These are phyloP conservation scores for Cucumis melo DNA, from an alignment of 306 rosid species.

Conservation along the genomic window DNA sequence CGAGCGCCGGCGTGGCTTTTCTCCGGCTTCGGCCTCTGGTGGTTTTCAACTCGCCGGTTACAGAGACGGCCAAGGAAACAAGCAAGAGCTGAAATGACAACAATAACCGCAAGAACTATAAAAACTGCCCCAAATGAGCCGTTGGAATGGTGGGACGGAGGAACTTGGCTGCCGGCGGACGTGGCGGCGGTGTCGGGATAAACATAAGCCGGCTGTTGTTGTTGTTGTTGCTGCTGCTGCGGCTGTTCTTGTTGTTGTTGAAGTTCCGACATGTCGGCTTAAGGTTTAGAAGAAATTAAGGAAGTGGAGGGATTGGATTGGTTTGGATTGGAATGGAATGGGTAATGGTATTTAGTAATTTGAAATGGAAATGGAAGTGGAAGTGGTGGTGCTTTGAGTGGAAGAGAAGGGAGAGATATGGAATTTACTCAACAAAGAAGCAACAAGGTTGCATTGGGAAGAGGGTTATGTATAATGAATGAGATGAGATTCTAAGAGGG, in stretches of 20 bases:
- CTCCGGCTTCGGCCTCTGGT: slow-evolving; percentile 23
- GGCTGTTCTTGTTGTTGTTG: slow-evolving; percentile 30
- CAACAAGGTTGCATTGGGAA: slow-evolving; percentile 15
- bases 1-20: slow-evolving; percentile 15
- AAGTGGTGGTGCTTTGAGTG: slow-evolving; percentile 47
- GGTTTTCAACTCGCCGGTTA: slow-evolving; percentile 23
- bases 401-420: slow-evolving; percentile 19
- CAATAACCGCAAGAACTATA: slow-evolving; percentile 60
- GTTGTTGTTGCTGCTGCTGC: slow-evolving; percentile 25
- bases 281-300: background rate
- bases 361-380: background rate
- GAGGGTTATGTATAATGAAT: slow-evolving; percentile 21
- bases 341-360: no score
- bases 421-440: slow-evolving; percentile 27
- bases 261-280: slow-evolving; percentile 27
- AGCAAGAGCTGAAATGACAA: slow-evolving; percentile 53
- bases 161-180: slow-evolving; percentile 6
- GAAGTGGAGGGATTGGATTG: background rate
- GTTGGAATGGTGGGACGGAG: slow-evolving; percentile 51
- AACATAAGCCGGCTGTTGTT: slow-evolving; percentile 39
- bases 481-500: background rate
- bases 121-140: slow-evolving; percentile 85
- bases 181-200: slow-evolving; percentile 35
- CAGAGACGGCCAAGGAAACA: slow-evolving; percentile 75
- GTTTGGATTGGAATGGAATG: no score